phyloP scores from a whole-genome alignment of 768 basidiomycete genomes.

The Kwoniella sp. region DNA sequence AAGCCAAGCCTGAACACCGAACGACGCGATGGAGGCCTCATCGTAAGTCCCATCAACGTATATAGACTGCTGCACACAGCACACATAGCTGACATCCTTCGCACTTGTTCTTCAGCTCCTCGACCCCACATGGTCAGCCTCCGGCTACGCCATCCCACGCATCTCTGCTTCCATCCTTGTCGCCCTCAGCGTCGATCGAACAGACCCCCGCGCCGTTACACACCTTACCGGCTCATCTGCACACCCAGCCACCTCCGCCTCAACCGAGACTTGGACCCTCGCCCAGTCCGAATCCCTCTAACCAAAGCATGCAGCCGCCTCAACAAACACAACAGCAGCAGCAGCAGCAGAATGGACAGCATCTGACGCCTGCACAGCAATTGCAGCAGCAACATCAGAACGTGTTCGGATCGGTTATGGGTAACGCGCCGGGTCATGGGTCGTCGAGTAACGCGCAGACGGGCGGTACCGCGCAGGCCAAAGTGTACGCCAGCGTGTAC shows the following conservation, averaged over 20 bases:
- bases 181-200: slow-evolving; percentile 27
- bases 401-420: slow-evolving; percentile 35
- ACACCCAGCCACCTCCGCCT: slow-evolving; percentile 24
- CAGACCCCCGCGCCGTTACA: slow-evolving; percentile 34
- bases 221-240: slow-evolving; percentile 29
- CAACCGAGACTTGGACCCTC: slow-evolving; percentile 22
- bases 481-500: slow-evolving; percentile 56
- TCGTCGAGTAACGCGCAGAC: slow-evolving; percentile 12
- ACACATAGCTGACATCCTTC: neutral
- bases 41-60: slow-evolving; percentile 1
- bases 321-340: slow-evolving; percentile 13
- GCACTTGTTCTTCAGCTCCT: slow-evolving; percentile 5
- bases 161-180: slow-evolving; percentile 32
- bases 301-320: slow-evolving; percentile 13
- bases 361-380: slow-evolving; percentile 23
- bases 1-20: neutral
- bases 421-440: slow-evolving; percentile 26
- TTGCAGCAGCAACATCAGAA: slow-evolving; percentile 38
- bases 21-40: slow-evolving; percentile 18
- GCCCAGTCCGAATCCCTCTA: neutral
- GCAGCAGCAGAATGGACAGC: slow-evolving; percentile 18
- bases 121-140: slow-evolving; percentile 8
- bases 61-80: neutral
- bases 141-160: slow-evolving; percentile 36
- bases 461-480: slow-evolving; percentile 26